Evolutionary conservation across 1,284 basidiomycete species (phyloP), one percentile per base, ranked within the genome.

Genomic region (Laetiporus sulphureus): DNA sequence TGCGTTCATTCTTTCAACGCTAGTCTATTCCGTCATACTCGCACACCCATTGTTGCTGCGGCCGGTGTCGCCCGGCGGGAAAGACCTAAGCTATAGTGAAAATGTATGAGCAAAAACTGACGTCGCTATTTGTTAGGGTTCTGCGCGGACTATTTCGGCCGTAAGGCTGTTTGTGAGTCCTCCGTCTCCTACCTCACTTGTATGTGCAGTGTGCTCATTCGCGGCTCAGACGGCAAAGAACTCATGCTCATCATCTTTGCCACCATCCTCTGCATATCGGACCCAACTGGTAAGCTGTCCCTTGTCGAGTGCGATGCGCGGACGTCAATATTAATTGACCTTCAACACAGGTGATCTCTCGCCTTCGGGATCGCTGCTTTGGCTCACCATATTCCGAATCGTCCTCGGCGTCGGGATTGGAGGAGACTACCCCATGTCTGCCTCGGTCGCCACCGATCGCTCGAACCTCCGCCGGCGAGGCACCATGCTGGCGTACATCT

Each of bases 341-440:
- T 15, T 21, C 4, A 18, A 5, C 32, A 11, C 50, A 67, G 66
- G 63, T 42, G 51, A 51, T n/a, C 56, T 73, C 23, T 63, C 65
- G 10, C 71, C 80, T 5, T 56, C 72, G 29, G 49, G 60, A 15
- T 66, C 59, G 16, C 64, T 85, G 41, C 73, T 83, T 47, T 86
- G 80, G 57, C 65, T 85, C 8, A 69, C 67, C 19, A 58, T 77
- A 8, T 88, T 76, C 60, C 79, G 86, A 22, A 83, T 86, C 42
- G 56, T 89, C 15, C 75, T 87, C 35, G 84, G 83, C 0, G 64
- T 87, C 15, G 84, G 83, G 24, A 83, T 91, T 4, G 88, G 88
- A 20, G 88, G 85, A 20, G 88, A 91, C 62, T 90, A 90, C 58
- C 87, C 87, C 11, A 83, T 89, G 80, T 78, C 73, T 5, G 81